Base-by-base conservation (phyloP, 257 asterid genomes). In the Henckelia pumila region DNA sequence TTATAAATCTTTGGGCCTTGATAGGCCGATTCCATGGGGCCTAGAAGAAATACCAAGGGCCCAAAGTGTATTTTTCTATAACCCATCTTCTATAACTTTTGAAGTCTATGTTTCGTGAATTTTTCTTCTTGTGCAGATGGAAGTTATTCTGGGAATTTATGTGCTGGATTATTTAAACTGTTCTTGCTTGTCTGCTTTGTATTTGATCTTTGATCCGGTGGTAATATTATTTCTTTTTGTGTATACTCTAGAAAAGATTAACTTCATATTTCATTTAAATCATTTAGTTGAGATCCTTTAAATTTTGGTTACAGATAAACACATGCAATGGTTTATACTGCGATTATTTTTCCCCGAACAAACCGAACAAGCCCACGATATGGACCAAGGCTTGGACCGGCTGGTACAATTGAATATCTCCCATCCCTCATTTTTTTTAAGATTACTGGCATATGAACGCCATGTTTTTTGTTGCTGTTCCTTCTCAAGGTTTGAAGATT, bases 341-440 rank as follows among this genome's bases (percentile, higher is more conserved):
- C 72, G 95, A 90, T 80, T 52, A 78, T 59, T 90, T 93, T 78
- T 49, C 81, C 55, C 99, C 99, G 29, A 93, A 93, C 82, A 81
- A 72, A 77, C 86, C 91, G 50, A 81, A 88, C 81, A 93, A 93
- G 76, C 99, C 99, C 29, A 74, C 89, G 5, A 88, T 93, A 20
- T 93, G 99, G 99, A 93, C 99, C 0, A 97, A 93, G 77, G 96
- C 96, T 63, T 93, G 99, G 99, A 93, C 82, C 68, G 95, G 99
- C 61, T 93, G n/a, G n/a, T n/a, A n/a, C 24, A n/a, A 71, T 74
- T 63, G 25, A 21, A 26, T 28, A 69, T 59, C 56, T 5, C 23
- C 32, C 40, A 16, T 9, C 32, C 29, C 50, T 35, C 44, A 35
- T 72, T 53, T 28, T 20, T 29, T 0, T 11, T 8, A 24, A 64